Evolutionary conservation across 805 yeast species (phyloP), one percentile per base, ranked within the genome.

Genomic region (Myxozyma vanderwaltii): DNA sequence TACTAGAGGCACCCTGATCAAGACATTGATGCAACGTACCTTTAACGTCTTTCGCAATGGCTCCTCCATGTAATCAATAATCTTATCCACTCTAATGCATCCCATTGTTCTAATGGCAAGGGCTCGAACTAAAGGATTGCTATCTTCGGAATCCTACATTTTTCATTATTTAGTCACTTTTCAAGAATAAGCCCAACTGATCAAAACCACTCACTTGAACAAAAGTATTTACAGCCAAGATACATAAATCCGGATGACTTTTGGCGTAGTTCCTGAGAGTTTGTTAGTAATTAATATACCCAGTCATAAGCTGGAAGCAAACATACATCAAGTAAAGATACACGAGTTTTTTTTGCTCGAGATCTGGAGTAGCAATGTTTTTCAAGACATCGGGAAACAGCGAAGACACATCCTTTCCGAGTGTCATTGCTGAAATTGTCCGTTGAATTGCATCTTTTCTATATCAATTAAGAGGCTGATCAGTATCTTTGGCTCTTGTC

Each of bases 71-170:
- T 94, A 94, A 71, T 92, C 98, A 44, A 91, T 89, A 85, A 94
- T 91, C 73, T 88, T 91, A 70, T 89, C 96, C 19, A 94, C 98
- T 46, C 98, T 79, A 51, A 94, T 91, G 76, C 97, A 92, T 0
- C 99, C 98, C 99, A 94, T 94, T 12, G 99, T 94, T 70, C 99
- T 83, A 60, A 94, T 91, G 0, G 99, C 98, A 75, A 94, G 82
- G 0, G 98, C 96, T 56, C 98, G 81, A 26, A 94, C 91, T 68
- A 95, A 80, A 1, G 99, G 99, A 70, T 94, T 94, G 51, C 97
- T 96, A 72, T 94, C 98, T 71, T 89, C 96, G 1, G 96, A 85
- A 75, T 94, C 99, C 72, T 64, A 10, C 4, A 7, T 15, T n/a
- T 13, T 3, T 3, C 13, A n/a, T 38, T 8, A 21, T n/a, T 19